A percentile compares a stretch with the other conserved stretches of the same genome.
Evolutionary conservation across 768 basidiomycete species (phyloP).

Genomic region (Coprinellus aureogranulatus): DNA sequence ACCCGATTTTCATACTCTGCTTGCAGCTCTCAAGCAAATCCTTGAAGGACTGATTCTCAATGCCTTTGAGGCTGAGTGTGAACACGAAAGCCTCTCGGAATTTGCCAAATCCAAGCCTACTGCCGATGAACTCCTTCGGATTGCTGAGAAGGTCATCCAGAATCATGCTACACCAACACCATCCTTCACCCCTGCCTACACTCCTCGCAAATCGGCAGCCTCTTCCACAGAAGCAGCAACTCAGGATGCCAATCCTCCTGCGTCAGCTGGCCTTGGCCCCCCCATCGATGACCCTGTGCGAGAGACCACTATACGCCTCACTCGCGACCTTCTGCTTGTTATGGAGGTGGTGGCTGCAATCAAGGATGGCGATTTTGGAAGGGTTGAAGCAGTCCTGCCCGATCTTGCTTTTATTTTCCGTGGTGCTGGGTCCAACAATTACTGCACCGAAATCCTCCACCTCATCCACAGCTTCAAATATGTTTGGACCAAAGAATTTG

Average conservation of each 20-base stretch:
- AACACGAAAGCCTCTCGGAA: background rate
- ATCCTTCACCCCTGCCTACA: background rate
- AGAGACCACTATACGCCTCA: background rate
- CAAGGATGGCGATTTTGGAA: background rate
- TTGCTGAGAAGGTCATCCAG: background rate
- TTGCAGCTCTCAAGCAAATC: constrained; percentile 19
- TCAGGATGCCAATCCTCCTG: background rate
- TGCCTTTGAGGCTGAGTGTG: constrained; percentile 20
- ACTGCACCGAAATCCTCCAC: constrained; percentile 14
- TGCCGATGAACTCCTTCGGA: background rate
- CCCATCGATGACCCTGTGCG: background rate
- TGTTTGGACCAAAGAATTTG: constrained; percentile 27
- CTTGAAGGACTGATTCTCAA: constrained; percentile 23
- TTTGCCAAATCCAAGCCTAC: constrained; percentile 1
- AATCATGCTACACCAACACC: constrained; percentile 1
- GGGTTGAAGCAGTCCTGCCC: background rate
- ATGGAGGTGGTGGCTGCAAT: background rate
- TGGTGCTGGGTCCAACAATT: background rate
- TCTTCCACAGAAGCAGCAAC: too few relatives aligned
- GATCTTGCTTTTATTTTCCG: background rate
- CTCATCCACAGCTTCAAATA: constrained; percentile 20
- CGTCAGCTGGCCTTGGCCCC: background rate
- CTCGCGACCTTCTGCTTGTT: background rate
- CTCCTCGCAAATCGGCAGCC: background rate
- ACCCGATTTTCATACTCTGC: constrained; percentile 29